Conservation (phyloP, 768 basidiomycete species). For the Termitomyces sp. region DNA sequence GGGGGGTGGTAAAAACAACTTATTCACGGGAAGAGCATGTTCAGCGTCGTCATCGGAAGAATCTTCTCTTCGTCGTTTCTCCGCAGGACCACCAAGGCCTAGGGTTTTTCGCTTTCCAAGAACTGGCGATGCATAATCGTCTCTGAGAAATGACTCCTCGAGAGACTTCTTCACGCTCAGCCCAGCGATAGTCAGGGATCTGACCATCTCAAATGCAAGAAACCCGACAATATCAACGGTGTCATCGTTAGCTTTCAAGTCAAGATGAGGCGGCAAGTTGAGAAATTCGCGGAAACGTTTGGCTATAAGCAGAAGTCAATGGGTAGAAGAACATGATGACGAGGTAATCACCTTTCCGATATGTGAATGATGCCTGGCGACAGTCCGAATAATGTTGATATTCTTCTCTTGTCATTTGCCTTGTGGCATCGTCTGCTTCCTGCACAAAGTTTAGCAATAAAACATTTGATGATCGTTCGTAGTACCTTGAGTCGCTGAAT, state of each 20-base stretch:
- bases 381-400: constrained; percentile 97
- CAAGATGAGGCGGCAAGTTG: constrained; percentile 80
- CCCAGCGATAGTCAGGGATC: constrained; percentile 85
- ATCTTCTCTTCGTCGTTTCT: constrained; percentile 50
- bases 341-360: constrained; percentile 75
- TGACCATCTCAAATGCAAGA: constrained; percentile 95
- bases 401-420: constrained; percentile 94
- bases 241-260: constrained; percentile 88
- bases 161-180: constrained; percentile 77
- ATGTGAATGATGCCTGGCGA: constrained; percentile 94
- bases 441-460: constrained; percentile 19
- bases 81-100: constrained; percentile 38
- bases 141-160: constrained; percentile 64
- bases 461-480: not conserved
- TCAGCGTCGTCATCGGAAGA: constrained; percentile 59
- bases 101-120: constrained; percentile 66
- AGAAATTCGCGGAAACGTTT: constrained; percentile 95
- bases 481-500: constrained; percentile 74
- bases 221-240: constrained; percentile 96
- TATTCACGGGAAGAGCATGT: constrained; percentile 59
- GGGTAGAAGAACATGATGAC: not conserved
- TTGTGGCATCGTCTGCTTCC: constrained; percentile 94
- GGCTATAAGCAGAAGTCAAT: constrained; percentile 36
- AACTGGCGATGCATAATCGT: constrained; percentile 58
- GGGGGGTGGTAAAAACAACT: constrained; percentile 76